Conservation (phyloP, 2,329 filamentous ascomycete genomes). For the Dothideomycetidae sp. region DNA sequence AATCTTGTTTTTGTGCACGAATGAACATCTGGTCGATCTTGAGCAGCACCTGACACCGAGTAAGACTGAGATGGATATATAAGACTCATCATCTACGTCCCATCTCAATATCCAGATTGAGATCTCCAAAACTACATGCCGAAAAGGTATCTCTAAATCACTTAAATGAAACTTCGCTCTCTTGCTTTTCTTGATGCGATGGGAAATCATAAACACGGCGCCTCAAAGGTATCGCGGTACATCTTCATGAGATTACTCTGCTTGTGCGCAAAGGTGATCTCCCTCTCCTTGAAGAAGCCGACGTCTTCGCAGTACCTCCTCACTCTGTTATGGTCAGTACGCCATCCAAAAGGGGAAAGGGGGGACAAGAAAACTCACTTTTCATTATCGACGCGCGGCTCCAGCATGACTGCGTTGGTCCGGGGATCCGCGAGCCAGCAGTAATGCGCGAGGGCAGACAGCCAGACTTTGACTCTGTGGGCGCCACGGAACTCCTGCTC, state of each 20-base stretch:
- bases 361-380: conserved; percentile 47
- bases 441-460: conserved; percentile 77
- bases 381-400: conserved; percentile 80
- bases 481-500: conserved; percentile 80
- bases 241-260: conserved; percentile 77
- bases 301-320: conserved; percentile 54
- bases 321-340: conserved; percentile 35
- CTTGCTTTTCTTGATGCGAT: too few relatives aligned
- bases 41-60: too few relatives aligned
- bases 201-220: conserved; percentile 35
- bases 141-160: too few relatives aligned
- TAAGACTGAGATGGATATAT: too few relatives aligned
- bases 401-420: conserved; percentile 70
- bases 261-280: conserved; percentile 82
- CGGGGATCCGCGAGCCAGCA: conserved; percentile 63
- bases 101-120: too few relatives aligned
- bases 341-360: background rate
- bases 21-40: too few relatives aligned
- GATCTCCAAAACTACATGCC: too few relatives aligned
- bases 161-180: too few relatives aligned
- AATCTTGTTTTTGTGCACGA: too few relatives aligned
- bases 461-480: conserved; percentile 64
- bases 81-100: too few relatives aligned
- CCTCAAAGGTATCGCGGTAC: conserved; percentile 64
- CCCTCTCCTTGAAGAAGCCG: conserved; percentile 76